phyloP scores from a whole-genome alignment of 148 eudicot species.

The Spergularia marina region DNA sequence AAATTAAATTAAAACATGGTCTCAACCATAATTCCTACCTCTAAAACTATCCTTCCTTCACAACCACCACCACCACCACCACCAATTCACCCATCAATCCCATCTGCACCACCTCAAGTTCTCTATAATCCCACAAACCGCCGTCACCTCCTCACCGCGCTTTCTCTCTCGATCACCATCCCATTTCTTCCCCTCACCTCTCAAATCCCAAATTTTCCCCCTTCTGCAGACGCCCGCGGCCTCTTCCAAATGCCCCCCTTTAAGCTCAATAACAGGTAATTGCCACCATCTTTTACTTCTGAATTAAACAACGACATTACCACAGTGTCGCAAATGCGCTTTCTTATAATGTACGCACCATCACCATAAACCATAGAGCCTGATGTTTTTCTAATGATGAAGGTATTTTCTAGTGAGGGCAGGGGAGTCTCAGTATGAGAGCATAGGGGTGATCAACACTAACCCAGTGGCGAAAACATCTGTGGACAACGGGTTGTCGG shows the following conservation, averaged over 20 bases:
- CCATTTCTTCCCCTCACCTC: slow-evolving; percentile 35
- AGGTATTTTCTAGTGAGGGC: slow-evolving; percentile 97
- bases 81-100: slow-evolving; percentile 17
- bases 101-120: slow-evolving; percentile 2
- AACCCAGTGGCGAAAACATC: slow-evolving; percentile 96
- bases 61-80: slow-evolving; percentile 26
- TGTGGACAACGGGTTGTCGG: slow-evolving; percentile 76
- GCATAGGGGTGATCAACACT: slow-evolving; percentile 80
- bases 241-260: slow-evolving; percentile 98
- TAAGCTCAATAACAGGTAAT: slow-evolving; percentile 76
- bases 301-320: too few species aligned
- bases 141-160: slow-evolving; percentile 55
- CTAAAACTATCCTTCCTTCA: slow-evolving; percentile 27
- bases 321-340: too few species aligned
- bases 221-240: slow-evolving; percentile 61
- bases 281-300: too few species aligned
- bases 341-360: too few species aligned
- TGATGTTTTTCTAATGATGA: slow-evolving; percentile 1
- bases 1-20: slow-evolving; percentile 23
- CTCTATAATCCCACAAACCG: slow-evolving; percentile 38
- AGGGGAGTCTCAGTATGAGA: slow-evolving; percentile 89
- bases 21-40: slow-evolving; percentile 17
- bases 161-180: slow-evolving; percentile 49
- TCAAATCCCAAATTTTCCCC: slow-evolving; percentile 29
- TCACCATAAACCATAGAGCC: too few species aligned